These are phyloP conservation scores for Flueggea neowawraea DNA, from an alignment of 441 rosid species.

Conservation along the genomic window DNA sequence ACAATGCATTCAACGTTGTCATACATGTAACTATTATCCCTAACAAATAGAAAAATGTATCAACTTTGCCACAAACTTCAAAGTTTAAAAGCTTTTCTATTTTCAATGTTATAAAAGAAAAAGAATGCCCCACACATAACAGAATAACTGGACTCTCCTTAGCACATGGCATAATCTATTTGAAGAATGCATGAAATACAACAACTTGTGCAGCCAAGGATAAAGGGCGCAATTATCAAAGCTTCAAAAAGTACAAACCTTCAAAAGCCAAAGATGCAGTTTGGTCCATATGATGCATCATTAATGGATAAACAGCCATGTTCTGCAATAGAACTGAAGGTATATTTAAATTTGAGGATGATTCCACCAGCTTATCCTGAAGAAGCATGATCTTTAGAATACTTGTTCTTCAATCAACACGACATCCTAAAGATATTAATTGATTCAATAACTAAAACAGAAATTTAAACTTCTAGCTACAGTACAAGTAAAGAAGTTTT, in stretches of 20 bases:
- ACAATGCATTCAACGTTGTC: too few species aligned
- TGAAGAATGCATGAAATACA: not conserved
- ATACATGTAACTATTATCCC: too few species aligned
- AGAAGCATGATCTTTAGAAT: conserved; percentile 51
- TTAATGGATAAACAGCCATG: conserved; percentile 52
- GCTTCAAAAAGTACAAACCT: conserved; percentile 39
- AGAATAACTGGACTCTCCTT: too few species aligned
- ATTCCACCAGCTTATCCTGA: conserved; percentile 80
- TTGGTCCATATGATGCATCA: conserved; percentile 37
- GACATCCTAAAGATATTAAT: conserved; percentile 34
- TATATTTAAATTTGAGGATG: conserved; percentile 46
- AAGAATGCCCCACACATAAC: too few species aligned
- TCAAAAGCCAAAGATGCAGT: conserved; percentile 42
- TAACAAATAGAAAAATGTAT: too few species aligned
- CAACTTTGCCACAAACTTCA: too few species aligned
- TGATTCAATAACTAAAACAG: conserved; percentile 28
- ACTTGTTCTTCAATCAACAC: conserved; percentile 39
- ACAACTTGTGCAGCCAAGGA: not conserved
- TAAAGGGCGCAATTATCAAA: not conserved
- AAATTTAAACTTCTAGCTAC: conserved; percentile 15
- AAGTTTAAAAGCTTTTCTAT: too few species aligned
- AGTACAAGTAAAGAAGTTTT: conserved; percentile 18
- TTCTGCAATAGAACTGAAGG: conserved; percentile 49
- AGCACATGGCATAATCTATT: not conserved
- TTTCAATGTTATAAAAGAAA: too few species aligned